phyloP scores from a whole-genome alignment of 1,284 basidiomycete species.

The Ceratorhiza oryzae-sativae region DNA sequence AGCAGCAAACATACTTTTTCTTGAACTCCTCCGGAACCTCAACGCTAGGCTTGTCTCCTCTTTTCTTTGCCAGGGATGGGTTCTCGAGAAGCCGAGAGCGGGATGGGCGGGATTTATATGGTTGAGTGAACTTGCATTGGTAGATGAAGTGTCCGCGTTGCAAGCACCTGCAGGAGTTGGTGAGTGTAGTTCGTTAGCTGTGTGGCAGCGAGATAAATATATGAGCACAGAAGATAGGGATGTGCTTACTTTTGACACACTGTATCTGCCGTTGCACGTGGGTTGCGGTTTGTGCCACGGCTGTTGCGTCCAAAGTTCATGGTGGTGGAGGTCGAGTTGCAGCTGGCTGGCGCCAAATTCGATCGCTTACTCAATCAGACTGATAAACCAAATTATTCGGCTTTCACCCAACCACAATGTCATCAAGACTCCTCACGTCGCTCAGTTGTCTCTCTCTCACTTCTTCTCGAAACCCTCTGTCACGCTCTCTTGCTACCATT shows the following conservation, averaged over 20 bases:
- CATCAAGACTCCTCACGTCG: slow-evolving; percentile 16
- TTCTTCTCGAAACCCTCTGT: neutral
- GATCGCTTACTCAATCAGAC: slow-evolving; percentile 3
- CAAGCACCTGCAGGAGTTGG: neutral
- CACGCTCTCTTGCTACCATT: slow-evolving; percentile 2
- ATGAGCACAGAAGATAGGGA: neutral
- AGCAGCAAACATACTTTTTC: slow-evolving; percentile 63
- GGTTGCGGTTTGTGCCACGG: slow-evolving; percentile 56
- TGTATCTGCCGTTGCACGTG: slow-evolving; percentile 67
- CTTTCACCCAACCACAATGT: slow-evolving; percentile 15
- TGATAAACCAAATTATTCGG: slow-evolving; percentile 1
- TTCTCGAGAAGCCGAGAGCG: slow-evolving; percentile 79
- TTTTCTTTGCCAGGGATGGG: slow-evolving; percentile 67
- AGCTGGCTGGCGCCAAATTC: neutral
- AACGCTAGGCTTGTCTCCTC: slow-evolving; percentile 69
- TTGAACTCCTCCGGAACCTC: slow-evolving; percentile 84
- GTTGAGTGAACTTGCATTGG: slow-evolving; percentile 73
- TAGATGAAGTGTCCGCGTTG: slow-evolving; percentile 76
- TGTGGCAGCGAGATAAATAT: neutral
- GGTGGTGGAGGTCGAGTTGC: neutral
- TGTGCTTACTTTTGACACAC: slow-evolving; percentile 78
- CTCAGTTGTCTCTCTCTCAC: slow-evolving; percentile 19
- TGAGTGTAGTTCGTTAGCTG: neutral
- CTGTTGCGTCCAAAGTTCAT: slow-evolving; percentile 39
- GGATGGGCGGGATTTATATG: slow-evolving; percentile 78